Base-by-base conservation (phyloP, 2,329 filamentous ascomycete species). In the Rutstroemia sp. region DNA sequence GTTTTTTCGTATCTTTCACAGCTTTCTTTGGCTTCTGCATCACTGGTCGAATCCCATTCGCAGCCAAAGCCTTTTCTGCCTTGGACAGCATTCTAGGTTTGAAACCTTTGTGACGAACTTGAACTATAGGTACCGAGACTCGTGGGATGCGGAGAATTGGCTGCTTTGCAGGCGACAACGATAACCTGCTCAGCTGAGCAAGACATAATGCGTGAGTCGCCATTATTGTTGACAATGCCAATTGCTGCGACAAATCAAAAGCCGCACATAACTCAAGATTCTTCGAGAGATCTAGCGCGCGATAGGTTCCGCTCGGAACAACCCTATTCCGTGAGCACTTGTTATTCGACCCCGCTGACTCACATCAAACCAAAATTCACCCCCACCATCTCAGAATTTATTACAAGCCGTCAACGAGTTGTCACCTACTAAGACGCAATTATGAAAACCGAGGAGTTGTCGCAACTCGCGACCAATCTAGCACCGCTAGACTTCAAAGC, bases 401-500 rank as follows among this genome's bases (percentile, higher is more conserved):
- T 19, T n/a, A 12, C 10, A 34, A 30, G 46, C n/a, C 27, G 16
- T 12, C 19, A 56, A 50, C 17, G 7, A 51, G 27, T 44, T 51
- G 27, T 42, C 34, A 34, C 25, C 50, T 47, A 54, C 17, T 19
- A 21, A 44, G 41, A 23, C 17, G 25, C 23, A 42, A 54, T 49
- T 54, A 83, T 83, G 81, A 82, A 82, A 73, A 69, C 73, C 62
- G 76, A 80, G 65, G 79, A 82, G 70, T 73, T 83, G 62, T 72
- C 76, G 59, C 71, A 75, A 56, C 71, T 83, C 50, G 73, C 77
- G 58, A 72, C 72, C 65, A 75, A 75, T 64, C 73, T 84, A 58
- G 72, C 74, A 58, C 78, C 76, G 41, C 73, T 81, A 54, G 89
- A 96, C 73, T 94, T 95, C 75, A 95, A 94, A 75, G 77, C 86